Evolutionary conservation across 306 rosid genomes (phyloP).

Genomic region (Quercus engelmannii): DNA sequence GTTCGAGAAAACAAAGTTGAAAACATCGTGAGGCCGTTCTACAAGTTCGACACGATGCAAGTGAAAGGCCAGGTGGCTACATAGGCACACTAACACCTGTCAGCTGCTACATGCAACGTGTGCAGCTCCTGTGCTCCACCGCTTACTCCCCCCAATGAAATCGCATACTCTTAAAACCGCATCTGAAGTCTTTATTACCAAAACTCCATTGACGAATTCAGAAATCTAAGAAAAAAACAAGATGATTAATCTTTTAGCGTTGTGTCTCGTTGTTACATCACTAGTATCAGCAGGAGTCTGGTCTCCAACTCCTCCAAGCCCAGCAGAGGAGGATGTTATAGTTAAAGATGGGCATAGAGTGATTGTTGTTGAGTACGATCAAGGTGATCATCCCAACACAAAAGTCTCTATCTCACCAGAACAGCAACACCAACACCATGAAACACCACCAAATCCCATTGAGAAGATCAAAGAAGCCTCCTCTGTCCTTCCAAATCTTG

Average conservation of each 20-base stretch:
- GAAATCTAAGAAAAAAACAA: neutral
- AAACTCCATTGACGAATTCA: neutral
- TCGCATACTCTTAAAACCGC: neutral
- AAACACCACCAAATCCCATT: neutral
- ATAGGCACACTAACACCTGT: no score
- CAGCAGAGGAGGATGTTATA: conserved; percentile 32
- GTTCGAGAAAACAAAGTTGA: no score
- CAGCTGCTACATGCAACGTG: no score
- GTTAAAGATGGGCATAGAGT: conserved; percentile 62
- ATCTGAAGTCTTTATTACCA: no score
- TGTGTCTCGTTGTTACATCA: conserved; percentile 50
- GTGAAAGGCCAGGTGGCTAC: no score
- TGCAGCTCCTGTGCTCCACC: no score
- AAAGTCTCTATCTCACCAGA: conserved; percentile 62
- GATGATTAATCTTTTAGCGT: conserved; percentile 61
- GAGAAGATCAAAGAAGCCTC: conserved; percentile 34
- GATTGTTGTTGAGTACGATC: conserved; percentile 67
- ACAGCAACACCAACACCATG: neutral
- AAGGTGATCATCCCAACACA: conserved; percentile 51
- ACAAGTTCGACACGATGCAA: no score
- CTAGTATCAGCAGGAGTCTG: conserved; percentile 49
- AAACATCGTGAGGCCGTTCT: no score
- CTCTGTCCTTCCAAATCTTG: conserved; percentile 35
- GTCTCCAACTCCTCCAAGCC: conserved; percentile 41
- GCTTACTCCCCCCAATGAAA: neutral